Base-by-base conservation (phyloP, 441 rosid genomes). In the Arabidopsis hybrid region DNA sequence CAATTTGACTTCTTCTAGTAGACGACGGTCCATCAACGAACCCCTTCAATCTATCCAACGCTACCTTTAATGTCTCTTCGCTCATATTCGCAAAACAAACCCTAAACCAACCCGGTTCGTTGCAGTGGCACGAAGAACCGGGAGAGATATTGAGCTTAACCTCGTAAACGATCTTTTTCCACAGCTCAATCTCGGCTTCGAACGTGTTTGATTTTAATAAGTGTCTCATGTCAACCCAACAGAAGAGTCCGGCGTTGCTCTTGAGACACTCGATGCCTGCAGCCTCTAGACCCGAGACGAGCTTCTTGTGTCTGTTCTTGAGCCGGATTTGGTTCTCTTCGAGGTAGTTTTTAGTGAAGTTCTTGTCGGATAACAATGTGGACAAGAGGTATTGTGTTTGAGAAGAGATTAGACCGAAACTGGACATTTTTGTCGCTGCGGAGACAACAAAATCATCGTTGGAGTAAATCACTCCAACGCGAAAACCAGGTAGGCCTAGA, bases 31-130 rank as follows among this genome's bases (percentile, higher is more conserved):
- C 79, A 71, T 77, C 83, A 61, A 92, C 97, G 45, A 94, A 92
- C 7, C 76, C 66, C 79, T 85, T 86, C 63, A 92, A 35, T 34
- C 97, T 78, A 53, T 80, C 58, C 87, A 92, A 74, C 17, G 99
- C 90, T 18, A 88, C 73, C 34, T 80, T 78, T 12, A 90, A 75
- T 16, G 99, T 92, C 10, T 86, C 93, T 56, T 92, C 89, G 14
- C 91, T 86, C 95, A 94, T 86, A 79, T 94, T 92, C 5, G 97
- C 99, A 62, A 94, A 94, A 78, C 99, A 93, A 45, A 90, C 93
- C 0, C 97, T 83, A 75, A 93, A 93, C 97, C 96, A 93, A 3
- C 98, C 98, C 0, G 99, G 97, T 61, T 92, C 97, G 5, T 84
- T 78, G 83, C 97, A 94, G 81, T 92, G 99, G 70, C 93, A 94